Evolutionary conservation across 306 rosid species (phyloP).

Genomic region (Herpetospermum pedunculosum): DNA sequence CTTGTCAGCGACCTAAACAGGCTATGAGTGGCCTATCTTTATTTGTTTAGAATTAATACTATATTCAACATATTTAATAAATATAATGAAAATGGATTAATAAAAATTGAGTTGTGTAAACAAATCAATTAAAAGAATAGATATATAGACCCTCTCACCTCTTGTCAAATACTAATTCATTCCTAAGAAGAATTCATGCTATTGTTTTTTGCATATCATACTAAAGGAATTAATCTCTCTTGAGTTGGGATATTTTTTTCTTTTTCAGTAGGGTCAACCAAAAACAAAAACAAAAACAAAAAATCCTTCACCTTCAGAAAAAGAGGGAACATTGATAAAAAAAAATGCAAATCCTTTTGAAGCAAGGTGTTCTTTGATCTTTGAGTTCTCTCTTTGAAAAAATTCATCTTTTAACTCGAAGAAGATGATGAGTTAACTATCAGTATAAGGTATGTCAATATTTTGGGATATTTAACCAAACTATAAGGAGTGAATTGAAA

Average conservation of each 20-base stretch:
- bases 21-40: not conserved
- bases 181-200: not conserved
- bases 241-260: not conserved
- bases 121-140: not conserved
- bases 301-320: not conserved
- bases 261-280: not conserved
- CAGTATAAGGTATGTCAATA: not conserved
- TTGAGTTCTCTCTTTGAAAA: not conserved
- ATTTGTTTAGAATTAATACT: not conserved
- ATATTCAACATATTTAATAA: not conserved
- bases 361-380: not conserved
- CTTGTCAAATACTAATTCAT: not conserved
- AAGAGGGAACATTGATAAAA: not conserved
- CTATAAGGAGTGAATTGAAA: not conserved
- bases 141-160: not conserved
- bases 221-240: not conserved
- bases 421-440: not conserved
- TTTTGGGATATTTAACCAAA: no score
- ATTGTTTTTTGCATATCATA: not conserved
- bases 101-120: not conserved
- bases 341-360: not conserved
- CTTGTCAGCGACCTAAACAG: not conserved
- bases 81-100: not conserved
- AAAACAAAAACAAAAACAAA: not conserved
- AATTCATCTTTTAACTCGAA: not conserved